Evolutionary conservation across 2,329 filamentous ascomycete genomes (phyloP), one percentile per base, ranked within the genome.

Genomic region (Diplodia mutila): DNA sequence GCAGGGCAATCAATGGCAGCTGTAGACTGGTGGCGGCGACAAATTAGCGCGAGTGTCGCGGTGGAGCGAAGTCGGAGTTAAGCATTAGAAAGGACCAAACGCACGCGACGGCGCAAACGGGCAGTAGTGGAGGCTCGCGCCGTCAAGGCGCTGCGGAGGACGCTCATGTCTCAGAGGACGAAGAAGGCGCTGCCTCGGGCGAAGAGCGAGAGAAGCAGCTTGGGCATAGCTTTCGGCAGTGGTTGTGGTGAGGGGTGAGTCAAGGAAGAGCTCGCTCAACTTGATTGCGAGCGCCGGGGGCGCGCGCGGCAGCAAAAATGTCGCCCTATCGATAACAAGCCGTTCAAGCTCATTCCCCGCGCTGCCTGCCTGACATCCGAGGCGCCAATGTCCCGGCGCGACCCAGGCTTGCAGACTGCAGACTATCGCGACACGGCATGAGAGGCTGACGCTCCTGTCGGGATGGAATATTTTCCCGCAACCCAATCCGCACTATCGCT

Each of bases 111-210:
- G 29, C 53, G 53, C n/a, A 66, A 39, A 23, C 29, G 48, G 12
- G 54, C 46, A 9, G 65, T 55, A 23, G 61, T 37, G 11, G 61
- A 64, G 23, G 54, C 46, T 49, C 54, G 51, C 32, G 54, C 54
- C 27, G 32, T 39, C 27, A 67, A 29, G 42, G 66, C 57, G 25
- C 57, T 25, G 51, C 66, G 66, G 52, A 42, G 21, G 39, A 51
- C 49, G 37, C 32, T 67, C 66, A 67, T 67, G 66, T 67, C 57
- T 64, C 66, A 49, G 27, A 67, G 25, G 39, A 66, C 55, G 48
- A 51, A 61, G 46, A 67, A 67, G 48, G 55, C 53, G 34, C 54
- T 48, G 55, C 48, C 54, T 51, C 54, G 32, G n/a, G 64, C 42
- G 48, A 49, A 66, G 54, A 67, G 25, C 34, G 65, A 66, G 53